A percentile compares a stretch with the other conserved stretches of the same genome.
phyloP scores from a whole-genome alignment of 1,284 basidiomycete genomes.

The Apiotrichum siamense region DNA sequence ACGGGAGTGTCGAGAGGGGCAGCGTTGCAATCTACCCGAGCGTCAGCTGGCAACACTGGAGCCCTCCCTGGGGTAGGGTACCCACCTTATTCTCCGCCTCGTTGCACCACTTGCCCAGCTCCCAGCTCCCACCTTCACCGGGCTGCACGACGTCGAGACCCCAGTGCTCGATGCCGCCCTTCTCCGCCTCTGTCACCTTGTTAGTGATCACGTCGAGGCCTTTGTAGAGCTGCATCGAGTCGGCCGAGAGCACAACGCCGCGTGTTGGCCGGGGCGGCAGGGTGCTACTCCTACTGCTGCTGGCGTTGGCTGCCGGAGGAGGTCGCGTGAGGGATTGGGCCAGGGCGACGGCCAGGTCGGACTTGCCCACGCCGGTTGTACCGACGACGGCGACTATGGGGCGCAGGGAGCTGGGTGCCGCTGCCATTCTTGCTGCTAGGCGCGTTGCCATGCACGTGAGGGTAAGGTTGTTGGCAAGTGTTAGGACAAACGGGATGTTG shows the following conservation, averaged over 20 bases:
- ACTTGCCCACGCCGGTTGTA: constrained; percentile 96
- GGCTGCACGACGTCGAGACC: constrained; percentile 82
- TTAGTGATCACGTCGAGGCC: constrained; percentile 94
- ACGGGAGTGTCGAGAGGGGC: constrained; percentile 55
- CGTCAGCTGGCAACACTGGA: too few species aligned
- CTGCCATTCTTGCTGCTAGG: background rate
- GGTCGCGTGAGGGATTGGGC: constrained; percentile 51
- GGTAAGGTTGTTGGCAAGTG: background rate
- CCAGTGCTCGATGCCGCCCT: constrained; percentile 75
- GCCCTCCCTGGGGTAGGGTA: too few species aligned
- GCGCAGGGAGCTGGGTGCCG: constrained; percentile 2
- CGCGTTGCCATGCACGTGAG: background rate
- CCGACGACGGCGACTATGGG: constrained; percentile 70
- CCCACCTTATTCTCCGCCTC: constrained; percentile 65
- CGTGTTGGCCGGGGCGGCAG: background rate
- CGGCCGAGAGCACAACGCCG: constrained; percentile 72
- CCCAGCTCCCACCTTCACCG: constrained; percentile 78
- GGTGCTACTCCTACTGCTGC: too few species aligned
- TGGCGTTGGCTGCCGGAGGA: too few species aligned
- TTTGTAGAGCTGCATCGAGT: constrained; percentile 97
- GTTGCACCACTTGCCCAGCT: constrained; percentile 60
- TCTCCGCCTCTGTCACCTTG: constrained; percentile 75
- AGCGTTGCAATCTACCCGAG: constrained; percentile 3
- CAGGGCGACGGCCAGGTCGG: constrained; percentile 82
- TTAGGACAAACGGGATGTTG: background rate